phyloP scores from a whole-genome alignment of 1,284 basidiomycete species.

The Melampsora larici-populina region DNA sequence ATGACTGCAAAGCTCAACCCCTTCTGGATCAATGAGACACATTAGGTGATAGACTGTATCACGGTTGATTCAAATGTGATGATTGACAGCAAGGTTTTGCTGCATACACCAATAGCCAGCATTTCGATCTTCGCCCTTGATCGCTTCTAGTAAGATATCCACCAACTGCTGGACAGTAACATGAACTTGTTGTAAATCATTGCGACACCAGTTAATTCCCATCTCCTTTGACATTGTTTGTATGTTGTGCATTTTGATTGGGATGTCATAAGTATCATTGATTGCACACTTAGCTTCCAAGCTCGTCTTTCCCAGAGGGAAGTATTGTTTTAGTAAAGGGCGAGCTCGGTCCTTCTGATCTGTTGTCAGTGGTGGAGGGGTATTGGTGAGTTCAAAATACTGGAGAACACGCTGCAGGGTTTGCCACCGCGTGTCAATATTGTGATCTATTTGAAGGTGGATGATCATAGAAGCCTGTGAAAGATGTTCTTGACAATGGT shows the following conservation, averaged over 20 bases:
- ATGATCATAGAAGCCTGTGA: background rate
- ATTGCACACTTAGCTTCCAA: background rate
- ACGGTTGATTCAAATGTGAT: background rate
- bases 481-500: background rate
- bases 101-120: background rate
- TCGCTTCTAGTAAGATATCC: background rate
- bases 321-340: background rate
- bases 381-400: background rate
- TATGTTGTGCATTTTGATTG: too few relatives aligned
- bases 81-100: background rate
- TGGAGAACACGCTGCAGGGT: too few relatives aligned
- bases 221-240: slow-evolving; percentile 1
- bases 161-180: background rate
- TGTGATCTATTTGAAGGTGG: background rate
- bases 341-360: background rate
- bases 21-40: background rate
- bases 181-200: background rate
- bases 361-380: background rate
- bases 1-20: background rate
- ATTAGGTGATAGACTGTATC: background rate
- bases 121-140: too few relatives aligned
- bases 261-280: background rate
- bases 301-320: background rate
- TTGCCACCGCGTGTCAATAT: background rate
- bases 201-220: background rate